Evolutionary conservation across 176 grass and related monocot species (phyloP), one percentile per base, ranked within the genome.

Genomic region (Lolium rigidum): DNA sequence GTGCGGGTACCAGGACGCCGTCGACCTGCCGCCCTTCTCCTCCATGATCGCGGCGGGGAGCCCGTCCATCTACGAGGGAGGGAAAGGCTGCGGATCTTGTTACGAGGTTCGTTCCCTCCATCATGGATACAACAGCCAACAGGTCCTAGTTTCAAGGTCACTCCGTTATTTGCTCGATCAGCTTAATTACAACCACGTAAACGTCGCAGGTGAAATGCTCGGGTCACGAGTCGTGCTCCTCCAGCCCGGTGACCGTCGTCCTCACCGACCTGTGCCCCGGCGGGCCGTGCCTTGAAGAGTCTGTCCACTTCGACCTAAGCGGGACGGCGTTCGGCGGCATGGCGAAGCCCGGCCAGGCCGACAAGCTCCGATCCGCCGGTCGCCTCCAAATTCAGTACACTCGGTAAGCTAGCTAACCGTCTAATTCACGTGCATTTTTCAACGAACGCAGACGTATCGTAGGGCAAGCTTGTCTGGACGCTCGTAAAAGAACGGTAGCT

Each of bases 281-380:
- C 10, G 92, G 92, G 9, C 0, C 10, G 25, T 97, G 90, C 55
- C 67, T 89, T 10, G 70, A 10, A 0, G 86, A 94, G 80, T 59
- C 90, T 15, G 88, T 74, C 31, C 95, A 97, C 76, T 97, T 97
- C 85, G 95, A 97, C 79, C 80, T 97, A 18, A 97, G 95, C 68
- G 95, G 95, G 21, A 92, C 90, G 41, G 90, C 92, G 69, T 97
- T 97, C 56, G 92, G 95, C 0, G 90, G 84, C 63, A 82, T 97
- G 92, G 92, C 92, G 0, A 74, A 60, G 22, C 49, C 90, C 0
- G 92, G 90, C 51, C 83, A 89, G 73, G 90, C 72, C 25, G 86
- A 97, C 59, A 73, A 91, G 74, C 92, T 94, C 59, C 92, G 95
- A 28, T 9, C 1, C 54, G 95, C 90, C 10, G 95, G 95, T 62